Conservation (phyloP, 2,329 filamentous ascomycete genomes). For the Verticillium albo-atrum region DNA sequence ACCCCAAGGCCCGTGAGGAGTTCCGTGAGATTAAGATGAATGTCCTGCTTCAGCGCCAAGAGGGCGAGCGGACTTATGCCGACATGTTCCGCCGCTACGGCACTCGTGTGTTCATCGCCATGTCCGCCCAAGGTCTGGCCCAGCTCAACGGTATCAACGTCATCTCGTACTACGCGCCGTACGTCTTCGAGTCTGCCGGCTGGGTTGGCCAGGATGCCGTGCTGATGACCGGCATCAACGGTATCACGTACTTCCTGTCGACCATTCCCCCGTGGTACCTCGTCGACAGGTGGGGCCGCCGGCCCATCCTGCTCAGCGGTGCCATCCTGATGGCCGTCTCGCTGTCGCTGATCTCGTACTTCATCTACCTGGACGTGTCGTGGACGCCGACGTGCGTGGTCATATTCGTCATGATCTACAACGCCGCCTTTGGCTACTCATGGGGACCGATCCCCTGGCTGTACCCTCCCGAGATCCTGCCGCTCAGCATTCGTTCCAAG, state of each 20-base stretch:
- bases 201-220: constrained; percentile 89
- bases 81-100: constrained; percentile 96
- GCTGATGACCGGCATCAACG: constrained; percentile 96
- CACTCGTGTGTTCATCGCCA: constrained; percentile 93
- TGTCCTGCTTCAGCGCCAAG: constrained; percentile 86
- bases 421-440: constrained; percentile 88
- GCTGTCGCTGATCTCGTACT: constrained; percentile 88
- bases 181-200: constrained; percentile 95
- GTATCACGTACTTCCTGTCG: constrained; percentile 80
- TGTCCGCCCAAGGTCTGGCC: constrained; percentile 94
- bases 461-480: constrained; percentile 97
- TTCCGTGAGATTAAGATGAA: constrained; percentile 99
- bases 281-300: constrained; percentile 86
- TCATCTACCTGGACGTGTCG: constrained; percentile 79
- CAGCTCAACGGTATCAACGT: constrained; percentile 99
- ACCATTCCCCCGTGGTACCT: constrained; percentile 97
- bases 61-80: constrained; percentile 83
- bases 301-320: constrained; percentile 83
- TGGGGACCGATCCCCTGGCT: constrained; percentile 99
- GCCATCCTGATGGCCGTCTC: constrained; percentile 87
- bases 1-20: constrained; percentile 86
- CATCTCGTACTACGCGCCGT: constrained; percentile 96
- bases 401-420: constrained; percentile 96
- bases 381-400: constrained; percentile 83
- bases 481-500: constrained; percentile 93